Conservation (phyloP, 1,284 basidiomycete genomes). For the Trametes polyzona region DNA sequence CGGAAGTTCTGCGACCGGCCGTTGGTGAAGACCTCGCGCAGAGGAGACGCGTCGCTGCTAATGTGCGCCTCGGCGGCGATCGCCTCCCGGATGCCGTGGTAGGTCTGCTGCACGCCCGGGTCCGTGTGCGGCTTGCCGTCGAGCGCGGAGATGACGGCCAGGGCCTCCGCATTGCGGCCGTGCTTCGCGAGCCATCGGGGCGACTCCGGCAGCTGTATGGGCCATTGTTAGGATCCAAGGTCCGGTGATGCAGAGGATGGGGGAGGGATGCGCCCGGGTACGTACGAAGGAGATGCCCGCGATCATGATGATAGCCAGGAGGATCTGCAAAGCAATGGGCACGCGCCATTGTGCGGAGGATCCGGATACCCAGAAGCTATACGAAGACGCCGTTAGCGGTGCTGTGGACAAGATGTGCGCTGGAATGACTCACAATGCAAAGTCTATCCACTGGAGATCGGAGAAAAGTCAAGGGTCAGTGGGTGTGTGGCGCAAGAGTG, state of each 20-base stretch:
- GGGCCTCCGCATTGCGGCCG: slow-evolving; percentile 62
- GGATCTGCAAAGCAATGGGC: slow-evolving; percentile 70
- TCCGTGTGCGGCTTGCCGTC: slow-evolving; percentile 59
- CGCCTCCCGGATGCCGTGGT: slow-evolving; percentile 58
- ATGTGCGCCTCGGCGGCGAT: slow-evolving; percentile 37
- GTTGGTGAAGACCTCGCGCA: slow-evolving; percentile 59
- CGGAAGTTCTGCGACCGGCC: slow-evolving; percentile 70
- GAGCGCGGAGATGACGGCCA: slow-evolving; percentile 65
- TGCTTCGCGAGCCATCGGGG: slow-evolving; percentile 74
- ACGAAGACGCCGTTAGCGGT: background rate
- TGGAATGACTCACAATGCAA: slow-evolving; percentile 52
- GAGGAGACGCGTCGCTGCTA: slow-evolving; percentile 34
- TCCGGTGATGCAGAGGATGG: background rate
- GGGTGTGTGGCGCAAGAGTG: background rate
- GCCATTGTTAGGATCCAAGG: background rate
- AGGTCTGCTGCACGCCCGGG: slow-evolving; percentile 55
- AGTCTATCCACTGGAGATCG: slow-evolving; percentile 61
- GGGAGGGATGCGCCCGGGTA: slow-evolving; percentile 15
- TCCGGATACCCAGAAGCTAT: slow-evolving; percentile 53
- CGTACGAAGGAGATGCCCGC: slow-evolving; percentile 57
- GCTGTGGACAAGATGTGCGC: background rate
- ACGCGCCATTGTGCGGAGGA: slow-evolving; percentile 70
- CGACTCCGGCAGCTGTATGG: slow-evolving; percentile 65
- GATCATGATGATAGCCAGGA: slow-evolving; percentile 66
- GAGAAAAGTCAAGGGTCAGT: slow-evolving; percentile 4